Evolutionary conservation across 805 yeast genomes (phyloP).

Genomic region (Wickerhamiella sorbophila): DNA sequence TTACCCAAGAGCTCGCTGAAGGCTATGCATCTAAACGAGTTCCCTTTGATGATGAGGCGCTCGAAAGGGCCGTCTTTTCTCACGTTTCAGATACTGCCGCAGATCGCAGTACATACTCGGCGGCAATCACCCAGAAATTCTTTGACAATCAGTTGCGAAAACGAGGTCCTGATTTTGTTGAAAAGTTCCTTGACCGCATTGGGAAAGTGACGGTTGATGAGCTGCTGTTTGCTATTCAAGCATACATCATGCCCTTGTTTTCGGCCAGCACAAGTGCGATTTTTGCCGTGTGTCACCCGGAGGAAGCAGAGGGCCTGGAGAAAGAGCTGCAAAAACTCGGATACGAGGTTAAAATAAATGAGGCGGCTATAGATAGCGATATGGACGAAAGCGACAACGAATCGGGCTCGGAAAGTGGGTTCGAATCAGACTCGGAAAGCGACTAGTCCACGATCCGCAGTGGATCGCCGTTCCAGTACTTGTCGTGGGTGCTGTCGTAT

Average conservation of each 20-base stretch:
- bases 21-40: constrained; percentile 42
- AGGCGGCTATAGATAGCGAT: constrained; percentile 26
- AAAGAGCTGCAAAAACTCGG: constrained; percentile 39
- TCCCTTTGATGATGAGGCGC: constrained; percentile 40
- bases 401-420: constrained; percentile 14
- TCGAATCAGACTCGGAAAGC: constrained; percentile 3
- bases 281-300: constrained; percentile 62
- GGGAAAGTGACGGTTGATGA: constrained; percentile 38
- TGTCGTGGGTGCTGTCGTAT: constrained; percentile 48
- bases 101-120: constrained; percentile 45
- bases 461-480: constrained; percentile 13
- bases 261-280: constrained; percentile 39
- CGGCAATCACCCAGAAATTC: constrained; percentile 54
- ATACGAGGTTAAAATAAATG: constrained; percentile 46
- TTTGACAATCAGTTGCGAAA: constrained; percentile 49
- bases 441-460: constrained; percentile 12
- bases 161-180: constrained; percentile 55
- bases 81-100: constrained; percentile 61
- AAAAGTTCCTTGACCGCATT: constrained; percentile 38
- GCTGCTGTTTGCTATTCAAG: constrained; percentile 31
- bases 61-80: constrained; percentile 64
- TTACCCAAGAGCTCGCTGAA: constrained; percentile 49
- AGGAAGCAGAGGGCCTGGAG: constrained; percentile 36
- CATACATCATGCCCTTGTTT: constrained; percentile 55
- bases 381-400: constrained; percentile 17